Evolutionary conservation across 2,329 filamentous ascomycete genomes (phyloP), one percentile per base, ranked within the genome.

Genomic region (Epichloe elymi): DNA sequence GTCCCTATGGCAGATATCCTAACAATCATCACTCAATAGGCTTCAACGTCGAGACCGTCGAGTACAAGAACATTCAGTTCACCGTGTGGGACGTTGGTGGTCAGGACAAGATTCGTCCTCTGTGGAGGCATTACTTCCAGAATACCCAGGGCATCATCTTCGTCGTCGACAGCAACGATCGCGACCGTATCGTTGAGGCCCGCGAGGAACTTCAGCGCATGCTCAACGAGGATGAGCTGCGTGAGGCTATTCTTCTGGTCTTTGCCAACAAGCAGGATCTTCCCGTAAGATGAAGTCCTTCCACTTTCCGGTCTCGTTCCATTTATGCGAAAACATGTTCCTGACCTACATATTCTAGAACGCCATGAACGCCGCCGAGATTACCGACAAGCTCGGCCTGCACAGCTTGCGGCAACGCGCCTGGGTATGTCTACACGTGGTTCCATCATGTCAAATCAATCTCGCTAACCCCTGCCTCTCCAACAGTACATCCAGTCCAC

Each of bases 251-350:
- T 63, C 82, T 98, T 63, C 76, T 98, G 65, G 91, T 98, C 65
- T 98, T 98, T 67, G 93, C 93, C 74, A 98, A 98, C 84, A 98
- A 98, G 81, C 93, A 98, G 80, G 93, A 98, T 90, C 77, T 97
- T 72, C 85, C 86, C 63, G 93, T 96, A 78, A 71, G 89, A 79
- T 8, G 3, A 12, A 10, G 10, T 26, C 40, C 53, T 50, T 38
- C 39, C 51, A 50, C 8, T 23, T n/a, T 14, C 4, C 20, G 3
- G 3, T 14, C 17, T 37, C 19, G 7, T n/a, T 8, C n/a, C 30
- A 26, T 12, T 15, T 20, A 4, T 14, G 26, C 4, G 17, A n/a
- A 11, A 45, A 40, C 3, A 11, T 30, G 12, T n/a, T 26, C 36
- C 55, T 58, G 43, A 58, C 53, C 50, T 17, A 42, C 20, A 48